phyloP scores from a whole-genome alignment of 1,284 basidiomycete species.

The Bondarzewia mesenterica region DNA sequence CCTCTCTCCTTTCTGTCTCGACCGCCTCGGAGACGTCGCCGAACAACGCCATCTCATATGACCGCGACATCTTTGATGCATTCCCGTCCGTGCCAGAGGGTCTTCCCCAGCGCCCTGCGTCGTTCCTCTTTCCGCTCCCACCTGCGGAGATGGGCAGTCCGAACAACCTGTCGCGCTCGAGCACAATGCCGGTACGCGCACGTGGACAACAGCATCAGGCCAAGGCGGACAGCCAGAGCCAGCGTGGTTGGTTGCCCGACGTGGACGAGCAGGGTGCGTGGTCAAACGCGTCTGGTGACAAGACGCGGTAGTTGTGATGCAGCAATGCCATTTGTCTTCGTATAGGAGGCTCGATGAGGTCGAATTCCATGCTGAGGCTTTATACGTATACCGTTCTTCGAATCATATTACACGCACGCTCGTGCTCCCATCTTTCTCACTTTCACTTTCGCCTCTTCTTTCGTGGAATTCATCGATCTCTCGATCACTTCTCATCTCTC shows the following conservation, averaged over 20 bases:
- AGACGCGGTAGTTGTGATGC: not conserved
- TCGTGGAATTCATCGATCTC: too few relatives aligned
- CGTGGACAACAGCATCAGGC: not conserved
- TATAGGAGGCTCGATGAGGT: too few relatives aligned
- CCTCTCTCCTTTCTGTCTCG: slow-evolving; percentile 13
- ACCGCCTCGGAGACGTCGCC: slow-evolving; percentile 18
- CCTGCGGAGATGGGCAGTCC: not conserved
- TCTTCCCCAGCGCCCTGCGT: slow-evolving; percentile 8
- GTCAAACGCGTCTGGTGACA: not conserved
- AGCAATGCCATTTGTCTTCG: too few relatives aligned
- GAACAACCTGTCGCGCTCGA: not conserved
- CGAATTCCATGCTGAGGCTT: too few relatives aligned
- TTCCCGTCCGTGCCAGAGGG: slow-evolving; percentile 26
- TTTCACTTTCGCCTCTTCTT: too few relatives aligned
- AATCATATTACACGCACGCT: too few relatives aligned
- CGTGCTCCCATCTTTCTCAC: too few relatives aligned
- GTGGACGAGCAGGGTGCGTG: not conserved
- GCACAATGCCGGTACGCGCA: not conserved
- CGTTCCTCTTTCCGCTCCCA: not conserved
- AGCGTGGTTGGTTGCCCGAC: not conserved
- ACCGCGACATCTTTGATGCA: slow-evolving; percentile 22
- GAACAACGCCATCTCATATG: slow-evolving; percentile 17
- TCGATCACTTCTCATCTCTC: too few relatives aligned
- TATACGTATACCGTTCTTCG: too few relatives aligned
- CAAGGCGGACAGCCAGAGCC: not conserved